These are phyloP conservation scores for Echium plantagineum DNA, from an alignment of 257 asterid genomes.

Conservation along the genomic window DNA sequence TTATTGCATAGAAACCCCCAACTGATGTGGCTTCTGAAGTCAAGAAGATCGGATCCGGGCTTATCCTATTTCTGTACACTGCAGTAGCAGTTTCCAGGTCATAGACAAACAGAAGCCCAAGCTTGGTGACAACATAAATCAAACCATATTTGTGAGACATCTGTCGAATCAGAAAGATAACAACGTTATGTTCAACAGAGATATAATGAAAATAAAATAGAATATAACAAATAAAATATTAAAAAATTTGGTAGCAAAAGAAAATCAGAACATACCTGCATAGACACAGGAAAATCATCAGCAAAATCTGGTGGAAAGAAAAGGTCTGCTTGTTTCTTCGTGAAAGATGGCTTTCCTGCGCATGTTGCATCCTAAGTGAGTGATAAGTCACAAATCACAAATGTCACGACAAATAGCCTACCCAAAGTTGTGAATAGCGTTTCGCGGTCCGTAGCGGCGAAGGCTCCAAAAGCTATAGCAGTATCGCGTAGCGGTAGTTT, in stretches of 20 bases:
- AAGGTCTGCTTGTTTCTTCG: slow-evolving; percentile 97
- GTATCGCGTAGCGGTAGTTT: no score
- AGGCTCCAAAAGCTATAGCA: no score
- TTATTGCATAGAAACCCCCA: slow-evolving; percentile 96
- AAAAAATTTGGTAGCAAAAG: neutral
- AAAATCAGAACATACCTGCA: slow-evolving; percentile 59
- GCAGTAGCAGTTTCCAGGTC: slow-evolving; percentile 97
- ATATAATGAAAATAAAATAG: neutral
- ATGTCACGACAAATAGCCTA: neutral
- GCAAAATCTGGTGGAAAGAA: slow-evolving; percentile 97
- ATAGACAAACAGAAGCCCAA: slow-evolving; percentile 95
- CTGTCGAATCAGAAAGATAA: slow-evolving; percentile 38
- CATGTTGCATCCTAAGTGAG: neutral
- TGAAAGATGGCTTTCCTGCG: slow-evolving; percentile 84
- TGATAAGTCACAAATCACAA: neutral
- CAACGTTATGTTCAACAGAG: slow-evolving; percentile 8
- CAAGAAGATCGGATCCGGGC: slow-evolving; percentile 95
- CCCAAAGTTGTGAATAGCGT: no score
- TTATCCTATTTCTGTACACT: slow-evolving; percentile 91
- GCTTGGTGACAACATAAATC: slow-evolving; percentile 90
- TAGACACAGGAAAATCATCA: slow-evolving; percentile 97
- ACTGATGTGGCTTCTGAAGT: slow-evolving; percentile 87
- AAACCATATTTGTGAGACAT: slow-evolving; percentile 89
- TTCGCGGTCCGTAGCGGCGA: no score
- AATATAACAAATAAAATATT: neutral